Conservation (phyloP, 2,329 filamentous ascomycete species). For the Monosporascus ibericus region DNA sequence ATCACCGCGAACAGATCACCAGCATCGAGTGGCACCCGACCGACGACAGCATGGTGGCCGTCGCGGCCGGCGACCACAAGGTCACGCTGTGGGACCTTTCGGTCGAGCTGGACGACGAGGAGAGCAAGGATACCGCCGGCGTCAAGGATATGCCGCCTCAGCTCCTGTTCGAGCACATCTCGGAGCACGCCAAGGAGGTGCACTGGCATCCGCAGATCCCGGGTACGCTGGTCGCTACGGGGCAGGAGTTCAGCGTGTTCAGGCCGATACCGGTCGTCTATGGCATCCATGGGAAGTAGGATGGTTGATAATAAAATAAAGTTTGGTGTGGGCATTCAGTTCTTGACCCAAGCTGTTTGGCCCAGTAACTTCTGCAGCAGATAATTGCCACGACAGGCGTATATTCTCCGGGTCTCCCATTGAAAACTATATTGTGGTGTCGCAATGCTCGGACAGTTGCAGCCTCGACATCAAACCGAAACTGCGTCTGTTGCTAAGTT, state of each 20-base stretch:
- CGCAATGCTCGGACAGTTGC: not conserved
- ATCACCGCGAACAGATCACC: constrained; percentile 95
- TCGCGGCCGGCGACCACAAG: constrained; percentile 88
- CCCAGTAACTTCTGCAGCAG: too few relatives aligned
- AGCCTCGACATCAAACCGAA: not conserved
- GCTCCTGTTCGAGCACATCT: constrained; percentile 92
- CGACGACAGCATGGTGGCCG: constrained; percentile 90
- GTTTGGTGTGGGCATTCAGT: not conserved
- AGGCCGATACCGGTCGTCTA: constrained; percentile 74
- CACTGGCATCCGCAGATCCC: constrained; percentile 98
- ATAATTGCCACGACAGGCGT: too few relatives aligned
- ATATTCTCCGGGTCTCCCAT: too few relatives aligned
- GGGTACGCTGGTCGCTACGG: constrained; percentile 82
- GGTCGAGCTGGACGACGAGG: constrained; percentile 94
- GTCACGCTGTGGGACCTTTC: constrained; percentile 95
- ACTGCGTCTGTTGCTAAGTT: too few relatives aligned
- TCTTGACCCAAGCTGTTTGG: too few relatives aligned
- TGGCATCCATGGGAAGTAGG: constrained; percentile 25
- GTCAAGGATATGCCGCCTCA: constrained; percentile 90
- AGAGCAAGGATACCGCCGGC: constrained; percentile 82
- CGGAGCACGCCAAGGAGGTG: constrained; percentile 88
- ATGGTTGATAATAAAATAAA: not conserved
- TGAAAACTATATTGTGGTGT: too few relatives aligned
- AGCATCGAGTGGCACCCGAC: constrained; percentile 96
- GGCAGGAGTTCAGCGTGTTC: constrained; percentile 81